Percentiles rank a stretch among this genome's conserved stretches.
phyloP scores from a whole-genome alignment of 805 yeast species.

The Barnettozyma vustinii region DNA sequence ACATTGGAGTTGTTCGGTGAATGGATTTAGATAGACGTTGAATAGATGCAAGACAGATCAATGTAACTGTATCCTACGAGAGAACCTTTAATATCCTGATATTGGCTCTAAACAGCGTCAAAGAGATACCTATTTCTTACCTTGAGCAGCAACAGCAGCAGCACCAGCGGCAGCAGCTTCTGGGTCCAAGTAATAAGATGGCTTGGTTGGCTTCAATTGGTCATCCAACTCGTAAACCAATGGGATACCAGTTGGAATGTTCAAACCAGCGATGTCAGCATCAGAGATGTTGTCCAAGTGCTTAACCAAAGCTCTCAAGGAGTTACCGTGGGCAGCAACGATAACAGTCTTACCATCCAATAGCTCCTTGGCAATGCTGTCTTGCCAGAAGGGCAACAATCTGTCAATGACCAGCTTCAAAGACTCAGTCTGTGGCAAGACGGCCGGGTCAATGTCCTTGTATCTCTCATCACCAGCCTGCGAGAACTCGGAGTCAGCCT shows the following conservation, averaged over 20 bases:
- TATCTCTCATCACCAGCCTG: slow-evolving; percentile 86
- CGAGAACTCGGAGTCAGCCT: slow-evolving; percentile 70
- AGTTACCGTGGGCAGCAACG: slow-evolving; percentile 97
- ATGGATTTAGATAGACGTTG: too few species aligned
- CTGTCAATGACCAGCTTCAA: slow-evolving; percentile 93
- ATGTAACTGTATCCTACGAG: background rate
- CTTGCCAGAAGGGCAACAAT: slow-evolving; percentile 95
- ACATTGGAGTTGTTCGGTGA: too few species aligned
- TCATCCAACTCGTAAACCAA: slow-evolving; percentile 93
- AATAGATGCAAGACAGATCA: too few species aligned
- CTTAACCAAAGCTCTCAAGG: slow-evolving; percentile 93
- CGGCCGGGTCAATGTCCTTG: slow-evolving; percentile 75
- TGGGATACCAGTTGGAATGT: slow-evolving; percentile 98
- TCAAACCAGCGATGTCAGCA: slow-evolving; percentile 86
- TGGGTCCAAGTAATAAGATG: slow-evolving; percentile 95
- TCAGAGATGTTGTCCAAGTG: slow-evolving; percentile 92
- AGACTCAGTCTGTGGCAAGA: slow-evolving; percentile 91
- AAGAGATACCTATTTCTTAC: slow-evolving; percentile 45
- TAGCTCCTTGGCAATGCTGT: slow-evolving; percentile 79
- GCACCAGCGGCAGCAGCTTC: slow-evolving; percentile 99
- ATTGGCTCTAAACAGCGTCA: too few species aligned
- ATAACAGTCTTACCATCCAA: slow-evolving; percentile 84
- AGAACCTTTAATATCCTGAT: background rate
- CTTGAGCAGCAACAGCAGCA: slow-evolving; percentile 98
- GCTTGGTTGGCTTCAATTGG: slow-evolving; percentile 81